Evolutionary conservation across 306 rosid genomes (phyloP).

Genomic region (Medicago ruthenica): DNA sequence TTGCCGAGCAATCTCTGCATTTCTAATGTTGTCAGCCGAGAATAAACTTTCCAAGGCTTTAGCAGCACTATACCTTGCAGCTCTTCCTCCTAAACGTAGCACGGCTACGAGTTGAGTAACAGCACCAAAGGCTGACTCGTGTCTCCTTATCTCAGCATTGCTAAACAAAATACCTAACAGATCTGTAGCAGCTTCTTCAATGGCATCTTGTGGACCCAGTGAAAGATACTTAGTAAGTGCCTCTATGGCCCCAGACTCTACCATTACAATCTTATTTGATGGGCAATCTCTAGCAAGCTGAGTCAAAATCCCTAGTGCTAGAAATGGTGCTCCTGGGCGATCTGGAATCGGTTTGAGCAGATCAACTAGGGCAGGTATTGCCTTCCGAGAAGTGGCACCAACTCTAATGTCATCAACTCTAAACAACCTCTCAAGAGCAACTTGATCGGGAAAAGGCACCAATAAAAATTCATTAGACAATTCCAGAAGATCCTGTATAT

Average conservation of each 20-base stretch:
- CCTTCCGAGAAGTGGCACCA: slow-evolving; percentile 98
- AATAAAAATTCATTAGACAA: slow-evolving; percentile 88
- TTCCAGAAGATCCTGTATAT: slow-evolving; percentile 81
- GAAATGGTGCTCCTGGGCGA: slow-evolving; percentile 97
- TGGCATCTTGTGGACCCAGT: slow-evolving; percentile 97
- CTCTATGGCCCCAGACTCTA: slow-evolving; percentile 95
- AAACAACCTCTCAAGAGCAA: slow-evolving; percentile 91
- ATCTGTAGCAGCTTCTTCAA: slow-evolving; percentile 98
- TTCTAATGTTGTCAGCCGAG: slow-evolving; percentile 92
- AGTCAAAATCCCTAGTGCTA: slow-evolving; percentile 87
- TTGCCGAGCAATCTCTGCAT: slow-evolving; percentile 89
- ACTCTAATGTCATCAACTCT: slow-evolving; percentile 97
- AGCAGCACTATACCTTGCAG: slow-evolving; percentile 94
- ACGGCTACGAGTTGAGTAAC: slow-evolving; percentile 98
- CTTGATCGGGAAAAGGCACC: slow-evolving; percentile 91
- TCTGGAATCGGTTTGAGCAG: slow-evolving; percentile 97
- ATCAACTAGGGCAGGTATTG: slow-evolving; percentile 97
- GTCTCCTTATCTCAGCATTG: slow-evolving; percentile 91
- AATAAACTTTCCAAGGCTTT: slow-evolving; percentile 95
- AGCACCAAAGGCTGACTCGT: slow-evolving; percentile 94
- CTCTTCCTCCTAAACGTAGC: slow-evolving; percentile 96
- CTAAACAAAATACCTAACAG: slow-evolving; percentile 89
- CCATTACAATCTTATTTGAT: slow-evolving; percentile 88
- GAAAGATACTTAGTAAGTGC: slow-evolving; percentile 94
- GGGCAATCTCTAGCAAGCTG: slow-evolving; percentile 92